Conservation (phyloP, 352 stramenopile genomes). For the Blastocystis sp. region DNA sequence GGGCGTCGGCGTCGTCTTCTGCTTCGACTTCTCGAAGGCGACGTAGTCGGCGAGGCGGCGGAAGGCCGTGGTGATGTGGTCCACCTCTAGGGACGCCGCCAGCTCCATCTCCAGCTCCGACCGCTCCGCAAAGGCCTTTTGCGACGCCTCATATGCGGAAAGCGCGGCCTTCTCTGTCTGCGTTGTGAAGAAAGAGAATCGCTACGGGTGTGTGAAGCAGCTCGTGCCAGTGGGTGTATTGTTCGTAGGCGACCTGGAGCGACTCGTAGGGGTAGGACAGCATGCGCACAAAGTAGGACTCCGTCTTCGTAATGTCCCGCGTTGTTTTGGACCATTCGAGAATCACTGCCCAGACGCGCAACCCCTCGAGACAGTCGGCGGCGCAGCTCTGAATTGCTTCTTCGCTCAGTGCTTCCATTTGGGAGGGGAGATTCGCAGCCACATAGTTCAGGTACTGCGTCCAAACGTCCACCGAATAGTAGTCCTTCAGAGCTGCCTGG, state of each 20-base stretch:
- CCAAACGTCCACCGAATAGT: conserved; percentile 40
- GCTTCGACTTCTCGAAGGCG: neutral
- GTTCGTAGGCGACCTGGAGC: neutral
- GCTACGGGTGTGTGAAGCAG: too few relatives aligned
- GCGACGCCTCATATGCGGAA: neutral
- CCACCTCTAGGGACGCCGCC: conserved; percentile 14
- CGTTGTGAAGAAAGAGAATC: too few relatives aligned
- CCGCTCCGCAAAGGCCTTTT: neutral
- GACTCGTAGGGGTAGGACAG: neutral
- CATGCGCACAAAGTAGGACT: conserved; percentile 17
- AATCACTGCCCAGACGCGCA: neutral
- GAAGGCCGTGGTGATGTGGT: conserved; percentile 46
- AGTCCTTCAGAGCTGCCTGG: conserved; percentile 18
- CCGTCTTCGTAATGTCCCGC: neutral
- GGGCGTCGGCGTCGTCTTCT: neutral
- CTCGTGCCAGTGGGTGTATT: conserved; percentile 27
- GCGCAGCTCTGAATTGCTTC: neutral
- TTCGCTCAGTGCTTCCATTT: neutral
- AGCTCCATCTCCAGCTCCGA: conserved; percentile 10
- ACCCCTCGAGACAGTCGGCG: neutral
- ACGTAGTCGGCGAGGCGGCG: conserved; percentile 33
- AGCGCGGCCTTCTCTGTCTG: too few relatives aligned
- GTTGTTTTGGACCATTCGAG: conserved; percentile 35
- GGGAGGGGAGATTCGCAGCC: neutral
- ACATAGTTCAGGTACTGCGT: conserved; percentile 21